Base-by-base conservation (phyloP, 768 basidiomycete genomes). In the Naganishia friedmannii region DNA sequence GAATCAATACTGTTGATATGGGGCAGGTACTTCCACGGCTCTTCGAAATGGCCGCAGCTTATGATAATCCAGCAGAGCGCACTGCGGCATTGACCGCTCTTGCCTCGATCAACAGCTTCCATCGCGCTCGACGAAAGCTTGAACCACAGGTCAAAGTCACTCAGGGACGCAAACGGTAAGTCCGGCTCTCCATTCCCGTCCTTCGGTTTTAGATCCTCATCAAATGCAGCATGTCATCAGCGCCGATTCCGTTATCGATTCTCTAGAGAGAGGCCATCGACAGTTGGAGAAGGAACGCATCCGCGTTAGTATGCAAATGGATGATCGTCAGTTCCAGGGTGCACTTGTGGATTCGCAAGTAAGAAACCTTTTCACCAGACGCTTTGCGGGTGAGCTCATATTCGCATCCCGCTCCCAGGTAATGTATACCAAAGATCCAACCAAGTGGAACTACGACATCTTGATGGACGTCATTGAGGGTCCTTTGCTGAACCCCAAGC, bases 231-330 rank as follows among this genome's bases (percentile, higher is more conserved):
- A 26, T 46, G 75, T 91, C 88, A 34, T n/a, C 17, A 79, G 83
- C 32, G 72, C 79, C 10, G 77, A 81, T 60, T 80, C 80, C 3
- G 84, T 90, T 0, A 92, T 94, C 76, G 95, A 97, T 75, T 86
- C 90, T 1, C 86, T 94, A 37, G 87, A 90, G 34, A 86, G 93
- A 55, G 91, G 91, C 15, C 94, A 96, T 80, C 85, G 91, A 71
- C 92, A 93, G 74, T 89, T 94, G 1, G 92, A 96, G 75, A 90
- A 93, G 75, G 88, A 87, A 29, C 93, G 91, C 80, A 84, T 96
- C 66, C 92, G 93, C 78, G 86, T 90, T 77, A 90, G 89, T 70
- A 88, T 96, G 86, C 90, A 92, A 82, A 91, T 98, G 87, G 96
- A 99, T 78, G 96, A 98, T 80, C 89, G 86, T 78, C 86, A 89